Evolutionary conservation across 345 rosid genomes (phyloP), one percentile per base, ranked within the genome.

Genomic region (Dipteronia dyeriana): DNA sequence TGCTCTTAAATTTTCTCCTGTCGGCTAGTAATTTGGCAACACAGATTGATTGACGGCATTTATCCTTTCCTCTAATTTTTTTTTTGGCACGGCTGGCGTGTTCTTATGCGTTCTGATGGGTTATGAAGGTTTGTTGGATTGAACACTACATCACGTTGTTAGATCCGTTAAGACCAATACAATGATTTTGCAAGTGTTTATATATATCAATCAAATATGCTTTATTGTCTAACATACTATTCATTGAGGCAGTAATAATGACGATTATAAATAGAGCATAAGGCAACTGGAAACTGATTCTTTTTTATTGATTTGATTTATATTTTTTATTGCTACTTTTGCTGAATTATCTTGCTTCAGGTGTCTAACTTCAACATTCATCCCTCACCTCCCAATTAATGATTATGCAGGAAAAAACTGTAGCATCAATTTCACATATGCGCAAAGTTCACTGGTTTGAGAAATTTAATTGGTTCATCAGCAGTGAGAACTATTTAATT

Each of bases 401-500:
- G 53, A 47, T 19, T 64, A 6, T 71, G 86, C 87, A 96, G 98
- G 99, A 94, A 75, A 94, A 92, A 85, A 67, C 90, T 82, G 95
- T 90, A 80, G 97, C 99, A 61, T 84, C 90, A 74, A 94, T 96
- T 85, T 86, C 98, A 62, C 95, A 96, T 73, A 92, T 96, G 91
- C 94, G 95, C 75, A 96, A 96, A 82, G 90, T 94, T 80, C 98
- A 96, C 88, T 96, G 99, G 99, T 94, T 96, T 76, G 99, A 94
- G 91, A 96, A 96, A 81, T 96, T 92, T 79, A 90, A 96, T 85
- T 96, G 99, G 99, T 96, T 96, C 85, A 87, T 94, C 86, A 94
- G 97, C 87, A 92, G 97, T 54, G 98, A 92, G 87, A 96, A 96
- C 82, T 96, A 94, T 78, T 82, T 96, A 82, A 86, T 92, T 80